Evolutionary conservation across 2,329 filamentous ascomycete genomes (phyloP), one percentile per base, ranked within the genome.

Genomic region (Pyricularia sp.): DNA sequence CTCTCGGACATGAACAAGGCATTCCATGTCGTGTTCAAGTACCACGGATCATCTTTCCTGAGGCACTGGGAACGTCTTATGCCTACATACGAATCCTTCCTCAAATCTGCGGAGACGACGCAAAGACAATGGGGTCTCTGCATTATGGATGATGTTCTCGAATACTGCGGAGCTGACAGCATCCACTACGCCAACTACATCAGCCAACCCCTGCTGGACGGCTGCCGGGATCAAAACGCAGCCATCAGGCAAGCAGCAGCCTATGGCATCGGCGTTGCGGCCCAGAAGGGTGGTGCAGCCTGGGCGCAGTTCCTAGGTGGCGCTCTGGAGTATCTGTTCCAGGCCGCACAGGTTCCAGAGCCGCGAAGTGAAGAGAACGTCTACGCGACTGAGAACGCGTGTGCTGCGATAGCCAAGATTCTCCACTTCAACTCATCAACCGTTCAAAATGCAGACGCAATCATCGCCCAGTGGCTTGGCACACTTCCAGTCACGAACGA

Each of bases 1-100:
- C 86, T 99, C 63, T 97, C 94, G 1, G 95, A 99, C 77, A 99
- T 99, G 95, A 99, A 99, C 87, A 99, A 99, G 84, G 94, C 95
- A 0, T 99, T 97, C 86, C 95, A 99, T 80, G 94, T 93, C 70
- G 93, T 99, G 73, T 99, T 99, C 86, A 98, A 98, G 84, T 94
- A 97, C 81, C 93, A 97, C 77, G 92, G 92, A 28, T 85, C 88
- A 11, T 83, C 86, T 12, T 99, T 99, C 84, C 85, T 99, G 68
- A 90, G 89, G 5, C 84, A 92, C 61, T 99, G 94, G 94, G 92
- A 97, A 77, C 87, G 88, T 68, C 85, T 99, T 28, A 88, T 97
- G 78, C 83, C 86, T 12, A 97, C 93, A 69, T 98, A 98, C 78
- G 89, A 94, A 74, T 85, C 85, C 36, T 98, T 98, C 79, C 89